These are phyloP conservation scores for Magnolia kwangsiensis DNA, from an alignment of 164 flowering plant genomes.

Conservation along the genomic window DNA sequence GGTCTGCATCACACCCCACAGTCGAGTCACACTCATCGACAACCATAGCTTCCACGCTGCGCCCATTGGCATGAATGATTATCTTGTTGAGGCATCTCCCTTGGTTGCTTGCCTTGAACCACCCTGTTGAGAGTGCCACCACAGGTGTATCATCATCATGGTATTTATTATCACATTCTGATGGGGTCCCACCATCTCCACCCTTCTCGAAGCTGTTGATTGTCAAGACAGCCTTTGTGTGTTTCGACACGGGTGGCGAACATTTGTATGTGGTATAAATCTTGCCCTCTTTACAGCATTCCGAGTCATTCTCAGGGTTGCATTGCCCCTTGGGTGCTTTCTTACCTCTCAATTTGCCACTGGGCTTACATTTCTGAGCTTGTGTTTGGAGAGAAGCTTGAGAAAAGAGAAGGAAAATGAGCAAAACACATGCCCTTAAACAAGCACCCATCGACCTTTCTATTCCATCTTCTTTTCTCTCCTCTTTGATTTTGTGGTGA, in stretches of 20 bases:
- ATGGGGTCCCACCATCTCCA: slow-evolving; percentile 12
- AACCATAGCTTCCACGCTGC: slow-evolving; percentile 10
- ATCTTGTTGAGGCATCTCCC: slow-evolving; percentile 9
- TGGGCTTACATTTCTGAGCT: slow-evolving; percentile 9
- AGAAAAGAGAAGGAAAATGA: background rate
- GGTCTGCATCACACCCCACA: slow-evolving; percentile 12
- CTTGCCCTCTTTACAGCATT: slow-evolving; percentile 7
- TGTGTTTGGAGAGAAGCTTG: background rate
- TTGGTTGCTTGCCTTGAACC: background rate
- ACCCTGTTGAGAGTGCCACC: slow-evolving; percentile 13
- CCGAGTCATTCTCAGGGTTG: slow-evolving; percentile 10
- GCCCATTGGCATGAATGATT: slow-evolving; percentile 7
- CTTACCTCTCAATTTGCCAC: slow-evolving; percentile 7
- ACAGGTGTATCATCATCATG: background rate
- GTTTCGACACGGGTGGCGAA: slow-evolving; percentile 9
- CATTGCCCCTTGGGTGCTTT: slow-evolving; percentile 6
- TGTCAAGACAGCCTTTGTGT: slow-evolving; percentile 9
- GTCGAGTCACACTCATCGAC: slow-evolving; percentile 19
- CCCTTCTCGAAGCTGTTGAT: slow-evolving; percentile 12
- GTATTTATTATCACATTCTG: slow-evolving; percentile 5
- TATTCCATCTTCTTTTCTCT: background rate
- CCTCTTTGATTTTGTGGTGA: background rate
- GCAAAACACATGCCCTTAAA: background rate
- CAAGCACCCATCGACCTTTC: background rate
- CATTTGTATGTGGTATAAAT: slow-evolving; percentile 5